phyloP scores from a whole-genome alignment of 2,329 filamentous ascomycete species.

The Aureobasidium vineae region DNA sequence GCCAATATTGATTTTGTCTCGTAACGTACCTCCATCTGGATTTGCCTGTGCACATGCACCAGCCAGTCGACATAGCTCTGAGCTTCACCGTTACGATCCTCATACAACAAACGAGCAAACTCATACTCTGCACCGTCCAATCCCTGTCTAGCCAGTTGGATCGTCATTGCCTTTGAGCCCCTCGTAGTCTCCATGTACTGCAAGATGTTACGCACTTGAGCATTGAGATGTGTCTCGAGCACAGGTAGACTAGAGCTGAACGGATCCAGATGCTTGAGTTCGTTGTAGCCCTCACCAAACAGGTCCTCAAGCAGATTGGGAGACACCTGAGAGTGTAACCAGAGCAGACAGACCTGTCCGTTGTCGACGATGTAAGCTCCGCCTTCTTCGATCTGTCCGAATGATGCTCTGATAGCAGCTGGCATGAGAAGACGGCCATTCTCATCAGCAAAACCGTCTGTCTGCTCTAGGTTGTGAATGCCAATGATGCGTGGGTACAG shows the following conservation, averaged over 20 bases:
- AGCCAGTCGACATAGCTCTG: conserved; percentile 99
- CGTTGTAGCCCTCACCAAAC: conserved; percentile 73
- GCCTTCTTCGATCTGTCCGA: conserved; percentile 83
- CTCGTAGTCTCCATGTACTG: conserved; percentile 79
- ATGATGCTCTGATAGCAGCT: conserved; percentile 74
- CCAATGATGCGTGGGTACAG: conserved; percentile 93
- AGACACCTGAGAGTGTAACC: conserved; percentile 89
- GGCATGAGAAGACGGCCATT: conserved; percentile 87
- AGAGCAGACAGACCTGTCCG: conserved; percentile 85
- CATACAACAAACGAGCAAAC: conserved; percentile 85
- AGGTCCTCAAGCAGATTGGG: conserved; percentile 88
- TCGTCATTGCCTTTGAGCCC: conserved; percentile 80
- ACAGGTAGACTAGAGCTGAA: conserved; percentile 78
- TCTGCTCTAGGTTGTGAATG: conserved; percentile 80
- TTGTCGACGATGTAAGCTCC: conserved; percentile 96
- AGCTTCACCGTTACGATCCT: conserved; percentile 96
- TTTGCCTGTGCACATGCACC: conserved; percentile 88
- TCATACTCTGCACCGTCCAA: conserved; percentile 95
- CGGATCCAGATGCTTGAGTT: conserved; percentile 73
- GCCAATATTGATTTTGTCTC: background rate
- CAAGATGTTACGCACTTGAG: conserved; percentile 89
- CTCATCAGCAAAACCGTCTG: conserved; percentile 91
- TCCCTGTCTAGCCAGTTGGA: conserved; percentile 89
- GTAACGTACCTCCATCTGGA: conserved; percentile 70
- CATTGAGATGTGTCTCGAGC: conserved; percentile 87